These are phyloP conservation scores for Ophiorrhiza pumila DNA, from an alignment of 257 asterid species.

Conservation along the genomic window DNA sequence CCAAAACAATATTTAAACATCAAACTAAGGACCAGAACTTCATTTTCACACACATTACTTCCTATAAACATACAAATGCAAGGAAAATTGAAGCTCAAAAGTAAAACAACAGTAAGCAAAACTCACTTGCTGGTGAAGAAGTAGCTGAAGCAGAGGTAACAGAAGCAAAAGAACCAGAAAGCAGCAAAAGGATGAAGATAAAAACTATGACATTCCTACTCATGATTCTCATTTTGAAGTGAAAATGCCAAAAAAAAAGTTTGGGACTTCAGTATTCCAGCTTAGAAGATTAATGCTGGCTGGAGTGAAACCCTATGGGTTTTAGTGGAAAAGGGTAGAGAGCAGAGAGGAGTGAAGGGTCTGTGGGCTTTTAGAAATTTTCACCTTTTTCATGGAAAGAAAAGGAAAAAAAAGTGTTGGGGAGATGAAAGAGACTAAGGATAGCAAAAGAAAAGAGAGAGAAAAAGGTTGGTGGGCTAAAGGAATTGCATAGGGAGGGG, in stretches of 20 bases:
- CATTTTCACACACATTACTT: background rate
- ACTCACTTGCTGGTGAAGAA: slow-evolving; percentile 79
- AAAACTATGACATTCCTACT: slow-evolving; percentile 32
- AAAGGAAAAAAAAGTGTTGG: slow-evolving; percentile 38
- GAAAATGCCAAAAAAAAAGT: slow-evolving; percentile 12
- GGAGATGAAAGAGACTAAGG: slow-evolving; percentile 23
- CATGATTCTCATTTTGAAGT: slow-evolving; percentile 32
- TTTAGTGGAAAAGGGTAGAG: background rate
- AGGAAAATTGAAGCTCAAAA: slow-evolving; percentile 19
- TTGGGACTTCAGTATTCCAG: slow-evolving; percentile 25
- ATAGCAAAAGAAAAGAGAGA: slow-evolving; percentile 4
- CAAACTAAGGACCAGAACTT: background rate
- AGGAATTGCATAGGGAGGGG: background rate
- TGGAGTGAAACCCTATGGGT: slow-evolving; percentile 36
- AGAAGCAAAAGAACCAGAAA: slow-evolving; percentile 39
- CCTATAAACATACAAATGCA: slow-evolving; percentile 21
- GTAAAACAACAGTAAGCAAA: background rate
- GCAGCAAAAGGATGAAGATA: slow-evolving; percentile 50
- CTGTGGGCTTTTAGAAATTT: slow-evolving; percentile 32
- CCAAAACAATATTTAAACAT: background rate
- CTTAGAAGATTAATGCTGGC: slow-evolving; percentile 19
- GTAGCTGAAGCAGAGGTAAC: slow-evolving; percentile 53
- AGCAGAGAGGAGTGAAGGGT: background rate
- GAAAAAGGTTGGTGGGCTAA: background rate
- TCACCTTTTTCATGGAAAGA: slow-evolving; percentile 36